Evolutionary conservation across 495 filamentous ascomycete genomes (phyloP), one percentile per base, ranked within the genome.

Genomic region (Tuber umbilicatum): DNA sequence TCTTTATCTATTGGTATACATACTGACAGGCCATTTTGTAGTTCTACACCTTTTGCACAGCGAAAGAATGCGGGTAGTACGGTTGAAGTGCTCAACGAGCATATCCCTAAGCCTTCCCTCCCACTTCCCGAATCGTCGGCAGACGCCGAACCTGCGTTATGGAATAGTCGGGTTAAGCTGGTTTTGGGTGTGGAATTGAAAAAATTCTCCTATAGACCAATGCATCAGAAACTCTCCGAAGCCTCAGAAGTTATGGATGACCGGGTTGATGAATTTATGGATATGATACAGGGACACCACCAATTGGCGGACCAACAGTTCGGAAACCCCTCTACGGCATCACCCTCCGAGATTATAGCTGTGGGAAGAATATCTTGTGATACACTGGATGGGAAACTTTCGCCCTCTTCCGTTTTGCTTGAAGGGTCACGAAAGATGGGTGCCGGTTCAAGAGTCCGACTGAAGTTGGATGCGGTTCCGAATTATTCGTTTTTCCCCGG

Each of bases 341-440:
- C 91, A 68, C 95, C 93, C 5, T 90, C 88, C 70, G 94, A 97
- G 83, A 90, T 97, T 31, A 87, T 98, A 71, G 94, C 92, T 1
- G 91, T 98, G 17, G 95, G 95, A 27, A 88, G 95, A 37, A 97
- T 99, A 71, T 92, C 91, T 1, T 97, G 91, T 0, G 95, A 99
- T 83, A 88, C 89, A 27, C 83, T 89, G 17, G 92, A 95, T 79
- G 94, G 93, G 1, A 94, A 89, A 76, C 88, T 97, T 55, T 97
- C 96, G 76, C 82, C 88, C 4, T 89, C 92, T 9, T 97, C 93
- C 2, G 84, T 97, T 2, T 88, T 97, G 23, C 87, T 99, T 5
- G 95, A 99, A 82, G 93, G 90, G 16, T 96, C 92, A 2, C 87
- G 95, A 70, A 87, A 92, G n/a, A 93, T 88, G 73, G 95, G 94